Conservation (phyloP, 768 basidiomycete species). For the Pisolithus marmoratus region DNA sequence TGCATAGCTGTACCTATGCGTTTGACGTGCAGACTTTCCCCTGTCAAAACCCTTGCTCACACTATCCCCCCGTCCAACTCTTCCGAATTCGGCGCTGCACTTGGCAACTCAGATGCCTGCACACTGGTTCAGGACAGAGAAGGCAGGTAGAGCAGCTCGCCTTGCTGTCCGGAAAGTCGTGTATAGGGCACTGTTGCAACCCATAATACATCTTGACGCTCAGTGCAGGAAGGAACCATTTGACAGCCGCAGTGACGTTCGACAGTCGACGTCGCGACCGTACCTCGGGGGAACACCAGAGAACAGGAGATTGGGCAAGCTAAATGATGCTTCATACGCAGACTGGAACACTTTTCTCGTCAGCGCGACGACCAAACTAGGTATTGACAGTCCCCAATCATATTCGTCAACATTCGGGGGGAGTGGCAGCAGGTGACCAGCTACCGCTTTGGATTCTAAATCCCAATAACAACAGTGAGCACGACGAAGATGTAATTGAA, state of each 20-base stretch:
- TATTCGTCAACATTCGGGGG: conserved; percentile 10
- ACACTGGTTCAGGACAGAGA: conserved; percentile 46
- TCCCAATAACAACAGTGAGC: not conserved
- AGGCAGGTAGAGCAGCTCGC: conserved; percentile 30
- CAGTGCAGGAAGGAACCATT: not conserved
- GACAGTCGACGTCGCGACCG: conserved; percentile 2
- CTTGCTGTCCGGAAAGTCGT: conserved; percentile 62
- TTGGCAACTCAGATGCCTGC: conserved; percentile 68
- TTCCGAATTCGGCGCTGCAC: conserved; percentile 45
- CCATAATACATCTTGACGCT: conserved; percentile 13
- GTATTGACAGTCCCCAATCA: conserved; percentile 14
- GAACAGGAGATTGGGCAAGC: conserved; percentile 47
- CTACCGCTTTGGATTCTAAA: not conserved
- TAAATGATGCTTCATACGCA: conserved; percentile 44
- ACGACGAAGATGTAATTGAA: not conserved
- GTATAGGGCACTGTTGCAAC: conserved; percentile 61
- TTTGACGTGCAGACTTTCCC: conserved; percentile 44
- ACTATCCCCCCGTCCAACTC: conserved; percentile 12
- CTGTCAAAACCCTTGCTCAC: conserved; percentile 32
- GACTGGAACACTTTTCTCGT: conserved; percentile 46
- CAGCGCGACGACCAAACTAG: conserved; percentile 24
- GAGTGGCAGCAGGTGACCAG: not conserved
- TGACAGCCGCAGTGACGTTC: not conserved
- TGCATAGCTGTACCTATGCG: not conserved
- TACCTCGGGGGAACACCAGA: conserved; percentile 35